phyloP scores from a whole-genome alignment of 73 alveolate genomes.

The Breviolum minutum region DNA sequence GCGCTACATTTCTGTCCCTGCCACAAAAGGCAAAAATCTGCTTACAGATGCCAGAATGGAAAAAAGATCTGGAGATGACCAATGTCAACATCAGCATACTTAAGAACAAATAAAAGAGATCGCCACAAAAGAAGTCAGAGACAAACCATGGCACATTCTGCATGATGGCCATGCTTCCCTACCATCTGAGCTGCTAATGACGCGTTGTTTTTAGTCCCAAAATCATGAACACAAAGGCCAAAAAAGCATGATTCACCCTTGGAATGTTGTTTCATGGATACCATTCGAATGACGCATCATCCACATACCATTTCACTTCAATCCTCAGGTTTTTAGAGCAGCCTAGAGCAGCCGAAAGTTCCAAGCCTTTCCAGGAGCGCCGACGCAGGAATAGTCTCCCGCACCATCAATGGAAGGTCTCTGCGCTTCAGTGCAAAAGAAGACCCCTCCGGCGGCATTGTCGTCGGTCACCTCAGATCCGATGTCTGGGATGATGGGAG shows the following conservation, averaged over 20 bases:
- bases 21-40: too few species aligned
- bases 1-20: slow-evolving; percentile 7
- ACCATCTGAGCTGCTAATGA: too few species aligned
- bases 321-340: not conserved
- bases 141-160: too few species aligned
- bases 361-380: slow-evolving; percentile 1
- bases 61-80: not conserved
- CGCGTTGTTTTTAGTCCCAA: too few species aligned
- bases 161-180: too few species aligned
- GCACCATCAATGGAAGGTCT: not conserved
- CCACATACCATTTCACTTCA: not conserved
- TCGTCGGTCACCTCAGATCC: not conserved
- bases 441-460: not conserved
- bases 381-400: not conserved
- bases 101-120: too few species aligned
- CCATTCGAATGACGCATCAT: too few species aligned
- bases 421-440: not conserved
- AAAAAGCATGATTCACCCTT: too few species aligned
- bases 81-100: not conserved
- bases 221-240: too few species aligned
- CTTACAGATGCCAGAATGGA: not conserved
- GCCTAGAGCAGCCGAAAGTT: not conserved
- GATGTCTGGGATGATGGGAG: too few species aligned
- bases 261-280: too few species aligned
- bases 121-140: too few species aligned